A percentile compares a stretch with the other conserved stretches of the same genome.
Conservation (phyloP, 2,329 filamentous ascomycete genomes). For the Diaporthe helianthi region DNA sequence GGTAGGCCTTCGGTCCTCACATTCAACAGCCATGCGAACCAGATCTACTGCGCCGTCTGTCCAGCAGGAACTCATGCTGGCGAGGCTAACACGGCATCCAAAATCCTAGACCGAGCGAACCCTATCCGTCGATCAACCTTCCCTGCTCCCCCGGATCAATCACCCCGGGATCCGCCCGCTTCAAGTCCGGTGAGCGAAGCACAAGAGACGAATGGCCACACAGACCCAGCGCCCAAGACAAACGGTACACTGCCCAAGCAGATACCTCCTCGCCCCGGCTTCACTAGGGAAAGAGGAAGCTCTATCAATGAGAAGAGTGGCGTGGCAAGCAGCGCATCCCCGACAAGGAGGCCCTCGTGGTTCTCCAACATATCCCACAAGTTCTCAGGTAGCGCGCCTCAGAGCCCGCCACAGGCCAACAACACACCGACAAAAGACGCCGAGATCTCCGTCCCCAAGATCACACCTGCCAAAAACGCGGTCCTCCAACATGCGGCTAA, state of each 20-base stretch:
- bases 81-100: slow-evolving; percentile 28
- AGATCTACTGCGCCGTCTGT: background rate
- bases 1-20: slow-evolving; percentile 60
- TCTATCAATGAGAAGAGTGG: slow-evolving; percentile 45
- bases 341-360: slow-evolving; percentile 79
- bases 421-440: slow-evolving; percentile 47
- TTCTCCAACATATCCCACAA: slow-evolving; percentile 93
- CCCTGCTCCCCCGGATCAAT: slow-evolving; percentile 35
- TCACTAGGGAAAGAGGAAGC: slow-evolving; percentile 40
- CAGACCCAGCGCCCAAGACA: slow-evolving; percentile 28
- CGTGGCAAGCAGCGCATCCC: slow-evolving; percentile 44
- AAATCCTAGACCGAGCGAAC: slow-evolving; percentile 30
- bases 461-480: slow-evolving; percentile 61
- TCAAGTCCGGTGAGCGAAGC: slow-evolving; percentile 30
- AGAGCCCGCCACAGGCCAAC: slow-evolving; percentile 44
- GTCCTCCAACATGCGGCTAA: slow-evolving; percentile 64
- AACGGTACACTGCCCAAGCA: slow-evolving; percentile 38
- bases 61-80: background rate
- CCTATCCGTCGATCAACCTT: slow-evolving; percentile 36
- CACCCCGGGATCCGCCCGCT: slow-evolving; percentile 35
- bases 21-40: background rate
- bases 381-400: slow-evolving; percentile 67
- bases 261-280: slow-evolving; percentile 43
- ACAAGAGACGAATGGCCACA: slow-evolving; percentile 33
- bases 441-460: slow-evolving; percentile 56